These are phyloP conservation scores for Tricholoma hemisulphureum DNA, from an alignment of 768 basidiomycete species.

Conservation along the genomic window DNA sequence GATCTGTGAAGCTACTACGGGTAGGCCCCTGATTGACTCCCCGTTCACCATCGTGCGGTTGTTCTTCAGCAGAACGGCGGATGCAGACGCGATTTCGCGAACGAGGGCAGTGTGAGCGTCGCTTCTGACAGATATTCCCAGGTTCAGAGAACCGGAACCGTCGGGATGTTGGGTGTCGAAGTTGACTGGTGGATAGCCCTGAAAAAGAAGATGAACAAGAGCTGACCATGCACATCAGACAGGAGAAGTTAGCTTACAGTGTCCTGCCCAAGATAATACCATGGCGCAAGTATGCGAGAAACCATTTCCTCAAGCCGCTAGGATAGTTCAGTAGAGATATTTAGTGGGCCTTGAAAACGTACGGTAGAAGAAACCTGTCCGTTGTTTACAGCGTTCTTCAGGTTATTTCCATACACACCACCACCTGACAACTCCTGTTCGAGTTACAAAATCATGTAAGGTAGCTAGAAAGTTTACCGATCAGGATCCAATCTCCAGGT, in stretches of 20 bases:
- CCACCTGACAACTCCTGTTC: background rate
- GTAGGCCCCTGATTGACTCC: constrained; percentile 39
- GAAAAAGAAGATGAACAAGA: background rate
- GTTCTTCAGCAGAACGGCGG: constrained; percentile 71
- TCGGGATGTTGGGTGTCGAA: constrained; percentile 47
- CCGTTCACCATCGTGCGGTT: constrained; percentile 37
- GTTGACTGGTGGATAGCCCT: constrained; percentile 47
- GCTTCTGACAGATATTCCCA: constrained; percentile 42
- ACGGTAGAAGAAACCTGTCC: constrained; percentile 45
- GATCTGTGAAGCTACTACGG: constrained; percentile 45
- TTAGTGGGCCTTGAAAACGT: constrained; percentile 49
- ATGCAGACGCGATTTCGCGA: constrained; percentile 62
- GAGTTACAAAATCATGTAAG: background rate
- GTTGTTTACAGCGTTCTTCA: background rate
- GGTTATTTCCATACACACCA: background rate
- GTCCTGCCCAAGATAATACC: constrained; percentile 49
- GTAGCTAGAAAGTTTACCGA: constrained; percentile 28
- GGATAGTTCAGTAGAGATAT: background rate
- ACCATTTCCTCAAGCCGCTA: constrained; percentile 49
- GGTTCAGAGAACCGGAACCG: constrained; percentile 44
- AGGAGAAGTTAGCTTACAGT: constrained; percentile 24
- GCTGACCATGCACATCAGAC: background rate
- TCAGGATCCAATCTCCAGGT: constrained; percentile 47
- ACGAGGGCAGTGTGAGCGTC: constrained; percentile 49
- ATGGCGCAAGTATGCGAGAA: constrained; percentile 42